Evolutionary conservation across 2,329 filamentous ascomycete species (phyloP).

Genomic region (Colletotrichum sansevieriae): DNA sequence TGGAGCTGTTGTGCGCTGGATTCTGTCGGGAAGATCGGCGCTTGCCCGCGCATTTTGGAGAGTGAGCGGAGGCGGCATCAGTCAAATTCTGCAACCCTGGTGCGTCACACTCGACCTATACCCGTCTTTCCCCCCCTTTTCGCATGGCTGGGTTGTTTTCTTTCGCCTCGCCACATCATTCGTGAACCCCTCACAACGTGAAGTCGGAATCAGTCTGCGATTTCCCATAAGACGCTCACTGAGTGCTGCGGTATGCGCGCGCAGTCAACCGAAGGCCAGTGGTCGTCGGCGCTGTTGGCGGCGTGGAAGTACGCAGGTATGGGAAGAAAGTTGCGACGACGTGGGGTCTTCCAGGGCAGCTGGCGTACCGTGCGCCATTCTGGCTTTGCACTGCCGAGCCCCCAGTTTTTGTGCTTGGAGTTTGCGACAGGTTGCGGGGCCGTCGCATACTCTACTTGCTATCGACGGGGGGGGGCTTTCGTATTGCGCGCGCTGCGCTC

Average conservation of each 20-base stretch:
- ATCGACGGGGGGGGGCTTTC: conserved; percentile 27
- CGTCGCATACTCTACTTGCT: conserved; percentile 31
- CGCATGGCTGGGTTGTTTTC: conserved; percentile 38
- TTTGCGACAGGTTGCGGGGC: conserved; percentile 37
- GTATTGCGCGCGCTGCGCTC: background rate
- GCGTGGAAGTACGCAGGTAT: background rate
- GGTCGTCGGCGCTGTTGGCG: conserved; percentile 23
- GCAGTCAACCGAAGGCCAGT: background rate
- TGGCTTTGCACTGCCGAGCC: conserved; percentile 37
- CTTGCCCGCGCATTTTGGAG: conserved; percentile 32
- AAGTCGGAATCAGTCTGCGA: background rate
- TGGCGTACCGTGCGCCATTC: conserved; percentile 30
- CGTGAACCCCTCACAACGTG: conserved; percentile 19
- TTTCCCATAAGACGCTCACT: background rate
- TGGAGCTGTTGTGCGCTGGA: conserved; percentile 36
- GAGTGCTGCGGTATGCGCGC: background rate
- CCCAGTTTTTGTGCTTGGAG: conserved; percentile 36
- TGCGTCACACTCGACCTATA: conserved; percentile 39
- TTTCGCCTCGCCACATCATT: conserved; percentile 34
- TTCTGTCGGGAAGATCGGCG: conserved; percentile 29
- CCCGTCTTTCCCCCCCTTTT: background rate
- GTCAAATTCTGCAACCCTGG: conserved; percentile 42
- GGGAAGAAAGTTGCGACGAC: conserved; percentile 37
- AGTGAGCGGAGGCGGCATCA: conserved; percentile 29
- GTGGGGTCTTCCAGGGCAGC: conserved; percentile 34